Evolutionary conservation across 331 rosid species (phyloP), one percentile per base, ranked within the genome.

Genomic region (Stylosanthes scabra): DNA sequence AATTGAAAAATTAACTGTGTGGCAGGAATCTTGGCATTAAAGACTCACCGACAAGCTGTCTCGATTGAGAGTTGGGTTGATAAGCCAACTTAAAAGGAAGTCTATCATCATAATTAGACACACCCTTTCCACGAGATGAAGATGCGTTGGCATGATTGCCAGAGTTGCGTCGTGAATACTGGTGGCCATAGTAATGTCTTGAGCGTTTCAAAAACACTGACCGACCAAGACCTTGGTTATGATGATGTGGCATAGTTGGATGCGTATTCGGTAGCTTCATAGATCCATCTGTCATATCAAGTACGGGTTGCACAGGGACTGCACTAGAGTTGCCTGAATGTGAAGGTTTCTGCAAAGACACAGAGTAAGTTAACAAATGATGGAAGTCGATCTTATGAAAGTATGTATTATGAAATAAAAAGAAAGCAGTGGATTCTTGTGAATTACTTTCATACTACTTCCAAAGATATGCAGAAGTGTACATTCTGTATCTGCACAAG

Each of bases 151-250:
- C 84, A 74, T 78, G 87, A 82, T 85, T 88, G 54, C 76, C 57
- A 9, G 88, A 78, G 86, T 82, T 86, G 46, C 97, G 96, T 15
- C 97, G 88, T 68, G 93, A 88, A 81, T 95, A 95, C 39, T 92
- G 97, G 78, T 95, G 93, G 15, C 84, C 90, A 79, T 87, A 90
- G 85, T 84, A 82, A 82, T 95, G 90, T 28, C 92, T 89, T 16
- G 97, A 92, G 4, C 97, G 92, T 70, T 90, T 95, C 79, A 90
- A 74, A 71, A 87, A 84, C 31, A 82, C 60, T 25, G 97, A 88
- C 58, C 94, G 92, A 34, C 91, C 83, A 49, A 90, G 91, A 87
- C 70, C 81, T 54, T 81, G 90, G 77, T 82, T 86, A 81, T 88
- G 87, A 81, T 88, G 95, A 75, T 88, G 86, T 49, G 78, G 25